Evolutionary conservation across 1,139 yeast genomes (phyloP), one percentile per base, ranked within the genome.

Genomic region (Meyerozyma athensensis): DNA sequence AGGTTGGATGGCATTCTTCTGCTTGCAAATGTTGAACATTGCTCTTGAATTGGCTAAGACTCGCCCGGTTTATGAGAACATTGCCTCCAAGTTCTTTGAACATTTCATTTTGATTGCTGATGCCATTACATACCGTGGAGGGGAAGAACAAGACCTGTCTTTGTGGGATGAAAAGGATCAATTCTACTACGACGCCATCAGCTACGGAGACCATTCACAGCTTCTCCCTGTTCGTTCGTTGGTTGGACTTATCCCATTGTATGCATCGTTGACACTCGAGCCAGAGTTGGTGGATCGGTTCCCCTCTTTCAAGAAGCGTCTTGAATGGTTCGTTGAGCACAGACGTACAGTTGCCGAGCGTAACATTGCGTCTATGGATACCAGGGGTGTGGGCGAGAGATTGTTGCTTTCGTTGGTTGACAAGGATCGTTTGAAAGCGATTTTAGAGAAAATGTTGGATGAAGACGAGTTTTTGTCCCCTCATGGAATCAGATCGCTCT

Each of bases 1-100:
- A 6, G 97, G 97, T 32, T 90, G 97, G 97, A 86, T 90, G 95
- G 97, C 96, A 0, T 90, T 92, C 65, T 90, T 82, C 63, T 79
- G 86, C 28, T 68, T 90, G 49, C 95, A 86, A 58, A 89, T 90
- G 97, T 74, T 90, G 60, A 90, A 89, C 58, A 90, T 90, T 56
- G 94, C 97, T 0, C 73, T 90, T 49, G 97, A 90, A 60, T 74
- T 90, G 52, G 86, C 97, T 23, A 87, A 86, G 57, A 79, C 84
- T 36, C 81, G 89, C 48, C 81, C 89, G 1, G 95, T 86, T 17
- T 90, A 90, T 61, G 97, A 90, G 62, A 94, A 89, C 57, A 86
- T 89, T 61, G 97, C 97, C 2, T 84, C 95, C 39, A 90, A 90
- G 62, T 90, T 90, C 62, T 89, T 90, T 64, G 97, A 90, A 64